These are phyloP conservation scores for Buddleja alternifolia DNA, from an alignment of 257 asterid species.

Conservation along the genomic window DNA sequence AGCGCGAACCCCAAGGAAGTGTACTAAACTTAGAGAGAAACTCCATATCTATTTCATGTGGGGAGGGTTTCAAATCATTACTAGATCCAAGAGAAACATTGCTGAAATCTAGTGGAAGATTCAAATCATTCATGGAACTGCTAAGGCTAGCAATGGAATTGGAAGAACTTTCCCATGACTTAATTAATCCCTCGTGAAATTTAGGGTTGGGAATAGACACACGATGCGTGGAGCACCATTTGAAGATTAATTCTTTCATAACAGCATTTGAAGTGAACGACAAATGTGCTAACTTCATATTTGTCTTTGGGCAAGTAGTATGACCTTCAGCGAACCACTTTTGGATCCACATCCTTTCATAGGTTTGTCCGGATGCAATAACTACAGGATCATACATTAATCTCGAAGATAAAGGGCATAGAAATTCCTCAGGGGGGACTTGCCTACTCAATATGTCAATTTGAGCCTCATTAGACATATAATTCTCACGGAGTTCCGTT, in stretches of 20 bases:
- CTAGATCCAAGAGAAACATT: slow-evolving; percentile 53
- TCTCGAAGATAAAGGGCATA: slow-evolving; percentile 76
- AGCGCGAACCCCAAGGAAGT: slow-evolving; percentile 73
- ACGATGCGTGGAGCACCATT: slow-evolving; percentile 58
- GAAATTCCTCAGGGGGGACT: slow-evolving; percentile 65
- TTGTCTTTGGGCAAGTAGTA: slow-evolving; percentile 70
- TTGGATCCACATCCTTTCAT: slow-evolving; percentile 82
- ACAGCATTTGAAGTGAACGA: slow-evolving; percentile 59
- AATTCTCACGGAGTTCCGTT: slow-evolving; percentile 41
- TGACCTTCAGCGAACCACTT: slow-evolving; percentile 90
- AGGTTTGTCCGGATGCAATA: slow-evolving; percentile 83
- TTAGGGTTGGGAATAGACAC: slow-evolving; percentile 55
- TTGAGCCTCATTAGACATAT: slow-evolving; percentile 39
- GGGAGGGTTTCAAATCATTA: slow-evolving; percentile 23
- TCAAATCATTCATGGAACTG: slow-evolving; percentile 63
- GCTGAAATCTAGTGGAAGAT: slow-evolving; percentile 67
- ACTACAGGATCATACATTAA: slow-evolving; percentile 89
- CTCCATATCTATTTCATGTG: slow-evolving; percentile 39
- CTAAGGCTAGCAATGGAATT: slow-evolving; percentile 72
- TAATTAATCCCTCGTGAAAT: slow-evolving; percentile 31
- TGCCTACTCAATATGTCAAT: slow-evolving; percentile 40
- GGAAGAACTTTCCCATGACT: slow-evolving; percentile 55
- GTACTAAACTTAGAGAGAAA: slow-evolving; percentile 44
- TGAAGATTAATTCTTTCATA: slow-evolving; percentile 61
- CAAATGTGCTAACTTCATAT: slow-evolving; percentile 45